Percentiles rank a stretch among this genome's conserved stretches.
Evolutionary conservation across 768 basidiomycete genomes (phyloP).

Genomic region (Kwoniella pini): DNA sequence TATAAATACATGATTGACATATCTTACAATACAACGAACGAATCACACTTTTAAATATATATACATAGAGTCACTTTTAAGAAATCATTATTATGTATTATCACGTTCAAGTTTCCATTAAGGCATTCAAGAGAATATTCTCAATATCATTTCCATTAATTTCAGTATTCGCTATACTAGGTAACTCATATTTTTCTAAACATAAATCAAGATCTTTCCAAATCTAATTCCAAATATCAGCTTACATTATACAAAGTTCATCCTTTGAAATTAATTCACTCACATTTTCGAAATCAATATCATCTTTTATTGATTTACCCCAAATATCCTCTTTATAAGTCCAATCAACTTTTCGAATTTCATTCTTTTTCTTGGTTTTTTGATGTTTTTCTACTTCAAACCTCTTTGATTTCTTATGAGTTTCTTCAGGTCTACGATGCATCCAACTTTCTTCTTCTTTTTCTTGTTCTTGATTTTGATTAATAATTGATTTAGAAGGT

Average conservation of each 20-base stretch:
- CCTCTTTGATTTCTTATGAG: slow-evolving; percentile 1
- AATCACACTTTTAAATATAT: too few relatives aligned
- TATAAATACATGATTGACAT: background rate
- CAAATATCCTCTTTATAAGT: slow-evolving; percentile 37
- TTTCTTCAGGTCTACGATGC: slow-evolving; percentile 9
- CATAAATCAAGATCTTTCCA: slow-evolving; percentile 13
- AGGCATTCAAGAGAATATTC: slow-evolving; percentile 6
- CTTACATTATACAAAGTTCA: too few relatives aligned
- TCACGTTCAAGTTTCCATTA: too few relatives aligned
- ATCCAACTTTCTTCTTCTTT: slow-evolving; percentile 12
- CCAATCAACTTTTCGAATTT: slow-evolving; percentile 32
- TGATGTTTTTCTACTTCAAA: background rate
- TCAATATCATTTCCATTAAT: background rate
- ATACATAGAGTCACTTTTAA: too few relatives aligned
- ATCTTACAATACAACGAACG: background rate
- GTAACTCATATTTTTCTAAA: slow-evolving; percentile 10
- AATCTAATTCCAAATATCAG: too few relatives aligned
- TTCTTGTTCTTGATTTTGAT: background rate
- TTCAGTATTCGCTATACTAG: slow-evolving; percentile 1
- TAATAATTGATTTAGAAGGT: background rate
- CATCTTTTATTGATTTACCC: slow-evolving; percentile 6
- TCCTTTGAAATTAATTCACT: background rate
- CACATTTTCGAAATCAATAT: slow-evolving; percentile 15
- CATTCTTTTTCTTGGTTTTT: slow-evolving; percentile 13
- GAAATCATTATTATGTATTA: too few relatives aligned